A percentile compares a stretch with the other conserved stretches of the same genome.
Evolutionary conservation across 768 basidiomycete genomes (phyloP).

Genomic region (Mycena haematopus): DNA sequence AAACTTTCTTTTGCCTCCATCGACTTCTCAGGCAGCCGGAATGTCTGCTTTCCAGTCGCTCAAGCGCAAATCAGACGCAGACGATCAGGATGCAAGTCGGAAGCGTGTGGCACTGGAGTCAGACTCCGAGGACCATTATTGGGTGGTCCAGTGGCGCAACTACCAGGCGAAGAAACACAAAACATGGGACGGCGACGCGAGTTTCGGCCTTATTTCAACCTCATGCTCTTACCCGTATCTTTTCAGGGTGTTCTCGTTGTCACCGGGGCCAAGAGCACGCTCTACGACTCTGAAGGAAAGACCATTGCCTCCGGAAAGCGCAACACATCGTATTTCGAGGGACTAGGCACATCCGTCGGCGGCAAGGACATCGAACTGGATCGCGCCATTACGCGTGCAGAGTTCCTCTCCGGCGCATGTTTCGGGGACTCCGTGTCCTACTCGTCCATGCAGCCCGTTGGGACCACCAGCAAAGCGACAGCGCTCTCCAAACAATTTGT

Average conservation of each 20-base stretch:
- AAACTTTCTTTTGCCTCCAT: background rate
- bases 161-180: constrained; percentile 85
- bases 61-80: constrained; percentile 47
- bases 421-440: constrained; percentile 48
- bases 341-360: constrained; percentile 45
- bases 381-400: constrained; percentile 54
- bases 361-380: constrained; percentile 75
- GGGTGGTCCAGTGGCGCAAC: constrained; percentile 84
- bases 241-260: constrained; percentile 57
- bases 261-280: constrained; percentile 48
- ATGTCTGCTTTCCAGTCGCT: constrained; percentile 44
- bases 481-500: constrained; percentile 36
- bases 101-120: constrained; percentile 41
- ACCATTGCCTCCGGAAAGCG: constrained; percentile 58
- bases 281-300: constrained; percentile 71
- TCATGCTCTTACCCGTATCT: background rate
- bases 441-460: constrained; percentile 17
- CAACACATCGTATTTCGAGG: constrained; percentile 44
- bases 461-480: constrained; percentile 31
- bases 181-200: constrained; percentile 85
- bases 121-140: constrained; percentile 49
- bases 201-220: background rate
- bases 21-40: background rate
- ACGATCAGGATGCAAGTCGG: constrained; percentile 31
- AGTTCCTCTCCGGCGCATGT: constrained; percentile 70